These are phyloP conservation scores for Meyerozyma sp. DNA, from an alignment of 1,139 yeast species.

Conservation along the genomic window DNA sequence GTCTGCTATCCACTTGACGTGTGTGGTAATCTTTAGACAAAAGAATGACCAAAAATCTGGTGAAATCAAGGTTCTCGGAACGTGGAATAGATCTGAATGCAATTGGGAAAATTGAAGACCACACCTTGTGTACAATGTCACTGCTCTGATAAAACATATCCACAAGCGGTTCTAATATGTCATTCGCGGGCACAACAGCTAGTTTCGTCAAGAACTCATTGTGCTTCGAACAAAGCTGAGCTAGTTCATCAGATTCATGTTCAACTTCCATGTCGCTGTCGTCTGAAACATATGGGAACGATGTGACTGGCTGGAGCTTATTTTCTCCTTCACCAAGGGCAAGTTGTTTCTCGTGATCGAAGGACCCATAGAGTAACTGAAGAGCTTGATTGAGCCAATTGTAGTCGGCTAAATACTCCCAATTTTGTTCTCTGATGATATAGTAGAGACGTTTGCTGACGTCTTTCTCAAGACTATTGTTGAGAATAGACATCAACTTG, in stretches of 20 bases:
- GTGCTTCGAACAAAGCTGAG: constrained; percentile 46
- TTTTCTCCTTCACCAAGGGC: constrained; percentile 45
- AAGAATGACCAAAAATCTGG: constrained; percentile 71
- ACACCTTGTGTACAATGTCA: constrained; percentile 73
- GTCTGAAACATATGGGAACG: constrained; percentile 23
- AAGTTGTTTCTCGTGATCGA: constrained; percentile 48
- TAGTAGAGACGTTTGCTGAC: constrained; percentile 77
- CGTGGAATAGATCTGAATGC: constrained; percentile 70
- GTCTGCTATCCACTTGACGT: constrained; percentile 80
- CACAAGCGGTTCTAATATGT: constrained; percentile 63
- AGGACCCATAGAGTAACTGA: constrained; percentile 77
- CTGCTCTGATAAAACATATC: constrained; percentile 83
- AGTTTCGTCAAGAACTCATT: constrained; percentile 41
- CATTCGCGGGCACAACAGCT: constrained; percentile 48
- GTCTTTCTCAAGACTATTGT: constrained; percentile 74
- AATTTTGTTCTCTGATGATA: constrained; percentile 85
- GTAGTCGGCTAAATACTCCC: constrained; percentile 92
- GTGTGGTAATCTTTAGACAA: constrained; percentile 88
- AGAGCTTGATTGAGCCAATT: constrained; percentile 95
- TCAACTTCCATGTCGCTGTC: constrained; percentile 21
- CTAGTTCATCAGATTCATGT: constrained; percentile 23
- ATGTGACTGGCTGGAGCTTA: constrained; percentile 49
- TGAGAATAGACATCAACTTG: constrained; percentile 75
- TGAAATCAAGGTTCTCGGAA: constrained; percentile 78
- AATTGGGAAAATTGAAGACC: constrained; percentile 81